Evolutionary conservation across 2,329 filamentous ascomycete species (phyloP).

Genomic region (Mycosphaerella sp.): DNA sequence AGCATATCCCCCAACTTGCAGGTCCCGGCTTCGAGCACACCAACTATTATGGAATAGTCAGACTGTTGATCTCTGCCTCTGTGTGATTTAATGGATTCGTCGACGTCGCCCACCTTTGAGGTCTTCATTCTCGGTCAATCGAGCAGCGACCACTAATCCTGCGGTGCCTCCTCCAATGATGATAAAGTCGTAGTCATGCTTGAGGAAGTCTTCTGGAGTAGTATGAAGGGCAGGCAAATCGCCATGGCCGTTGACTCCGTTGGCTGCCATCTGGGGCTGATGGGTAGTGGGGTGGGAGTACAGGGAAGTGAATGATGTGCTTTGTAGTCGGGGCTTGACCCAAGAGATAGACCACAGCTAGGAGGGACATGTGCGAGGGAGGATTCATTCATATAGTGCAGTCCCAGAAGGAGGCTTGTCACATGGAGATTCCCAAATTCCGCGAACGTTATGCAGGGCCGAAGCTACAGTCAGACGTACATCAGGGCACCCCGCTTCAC

Average conservation of each 20-base stretch:
- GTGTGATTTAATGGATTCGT: not conserved
- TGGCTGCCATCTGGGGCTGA: constrained; percentile 19
- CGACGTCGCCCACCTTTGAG: constrained; percentile 22
- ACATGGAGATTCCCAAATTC: constrained; percentile 2
- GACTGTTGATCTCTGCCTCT: not conserved
- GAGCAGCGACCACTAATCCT: constrained; percentile 29
- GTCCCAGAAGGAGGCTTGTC: not conserved
- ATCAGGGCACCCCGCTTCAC: constrained; percentile 4
- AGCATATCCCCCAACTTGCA: constrained; percentile 22
- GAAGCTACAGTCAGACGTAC: not conserved
- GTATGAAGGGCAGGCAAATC: constrained; percentile 24
- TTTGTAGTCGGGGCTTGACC: not conserved
- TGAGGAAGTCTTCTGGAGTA: constrained; percentile 24
- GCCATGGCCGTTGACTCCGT: constrained; percentile 17
- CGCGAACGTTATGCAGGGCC: constrained; percentile 5
- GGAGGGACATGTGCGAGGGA: not conserved
- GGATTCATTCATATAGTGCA: constrained; percentile 1
- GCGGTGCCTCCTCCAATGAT: constrained; percentile 31
- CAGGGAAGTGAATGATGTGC: not conserved
- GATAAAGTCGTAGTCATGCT: constrained; percentile 28
- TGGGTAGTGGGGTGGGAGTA: not conserved
- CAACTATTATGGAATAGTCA: constrained; percentile 1
- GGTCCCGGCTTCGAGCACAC: constrained; percentile 33
- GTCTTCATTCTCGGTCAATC: constrained; percentile 30
- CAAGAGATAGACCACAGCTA: not conserved